A percentile compares a stretch with the other conserved stretches of the same genome.
Conservation (phyloP, 176 grass and related monocot species). For the Ensete glaucum region DNA sequence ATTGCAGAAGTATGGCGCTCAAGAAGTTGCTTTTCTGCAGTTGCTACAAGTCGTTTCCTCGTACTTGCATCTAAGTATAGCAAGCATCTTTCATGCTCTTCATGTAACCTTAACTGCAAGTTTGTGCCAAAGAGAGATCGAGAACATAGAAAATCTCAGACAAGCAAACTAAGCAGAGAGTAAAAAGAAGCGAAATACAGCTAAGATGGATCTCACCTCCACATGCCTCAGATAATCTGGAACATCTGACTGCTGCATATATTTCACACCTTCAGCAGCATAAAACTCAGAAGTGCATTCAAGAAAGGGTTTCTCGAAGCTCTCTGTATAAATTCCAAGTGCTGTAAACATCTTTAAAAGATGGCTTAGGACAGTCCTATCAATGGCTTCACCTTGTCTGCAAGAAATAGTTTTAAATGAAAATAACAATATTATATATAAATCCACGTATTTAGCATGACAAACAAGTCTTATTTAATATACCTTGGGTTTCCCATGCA, state of each 20-base stretch:
- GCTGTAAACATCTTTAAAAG: constrained; percentile 97
- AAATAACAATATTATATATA: background rate
- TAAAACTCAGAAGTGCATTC: constrained; percentile 97
- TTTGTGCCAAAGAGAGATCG: background rate
- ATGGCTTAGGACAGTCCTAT: constrained; percentile 92
- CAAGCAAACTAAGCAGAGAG: constrained; percentile 11
- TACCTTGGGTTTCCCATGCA: too few species aligned
- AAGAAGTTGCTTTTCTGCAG: constrained; percentile 90
- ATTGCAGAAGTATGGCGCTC: constrained; percentile 83
- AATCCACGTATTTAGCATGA: background rate
- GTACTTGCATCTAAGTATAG: constrained; percentile 88
- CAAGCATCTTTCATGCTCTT: constrained; percentile 97
- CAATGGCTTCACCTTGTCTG: constrained; percentile 95
- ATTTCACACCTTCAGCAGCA: constrained; percentile 90
- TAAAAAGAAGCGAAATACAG: background rate
- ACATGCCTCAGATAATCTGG: constrained; percentile 95
- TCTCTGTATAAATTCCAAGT: constrained; percentile 91
- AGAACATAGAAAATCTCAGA: background rate
- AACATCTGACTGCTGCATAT: constrained; percentile 96
- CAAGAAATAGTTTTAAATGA: constrained; percentile 5
- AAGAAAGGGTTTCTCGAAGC: constrained; percentile 85
- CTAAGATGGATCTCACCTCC: constrained; percentile 39
- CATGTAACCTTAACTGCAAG: constrained; percentile 88
- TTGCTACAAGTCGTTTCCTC: constrained; percentile 68
- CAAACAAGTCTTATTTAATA: too few species aligned